phyloP scores from a whole-genome alignment of 2,329 filamentous ascomycete genomes.

The Penicillium frequentans region DNA sequence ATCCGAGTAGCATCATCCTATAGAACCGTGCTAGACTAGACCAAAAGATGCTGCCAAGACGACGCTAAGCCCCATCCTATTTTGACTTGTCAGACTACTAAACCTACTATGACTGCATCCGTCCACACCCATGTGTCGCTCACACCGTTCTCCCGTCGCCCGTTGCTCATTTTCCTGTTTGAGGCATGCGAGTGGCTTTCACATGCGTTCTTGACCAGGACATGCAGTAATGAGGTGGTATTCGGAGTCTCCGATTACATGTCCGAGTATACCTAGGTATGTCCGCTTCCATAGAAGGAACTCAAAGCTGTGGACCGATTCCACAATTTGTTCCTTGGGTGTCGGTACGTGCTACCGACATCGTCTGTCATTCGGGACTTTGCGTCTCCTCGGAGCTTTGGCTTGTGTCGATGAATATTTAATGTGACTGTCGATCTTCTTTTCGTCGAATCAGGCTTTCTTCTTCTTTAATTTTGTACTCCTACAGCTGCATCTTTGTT shows the following conservation, averaged over 20 bases:
- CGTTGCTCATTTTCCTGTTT: not conserved
- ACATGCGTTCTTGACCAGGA: not conserved
- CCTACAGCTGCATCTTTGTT: not conserved
- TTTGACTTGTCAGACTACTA: not conserved
- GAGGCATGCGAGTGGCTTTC: not conserved
- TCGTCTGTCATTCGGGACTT: not conserved
- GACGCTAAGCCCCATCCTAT: not conserved
- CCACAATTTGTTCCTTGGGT: not conserved
- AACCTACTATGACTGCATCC: not conserved
- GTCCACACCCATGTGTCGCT: not conserved
- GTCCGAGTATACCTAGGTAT: not conserved
- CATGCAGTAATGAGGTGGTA: not conserved
- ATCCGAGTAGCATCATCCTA: constrained; percentile 1
- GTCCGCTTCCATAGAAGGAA: not conserved
- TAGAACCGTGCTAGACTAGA: not conserved
- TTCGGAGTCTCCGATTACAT: not conserved
- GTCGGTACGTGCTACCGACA: not conserved
- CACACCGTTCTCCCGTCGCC: not conserved
- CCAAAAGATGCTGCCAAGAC: not conserved
- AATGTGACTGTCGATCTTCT: not conserved
- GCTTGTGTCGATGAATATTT: not conserved
- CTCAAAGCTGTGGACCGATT: not conserved
- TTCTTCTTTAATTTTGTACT: not conserved
- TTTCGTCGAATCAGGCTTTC: not conserved
- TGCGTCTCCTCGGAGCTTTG: not conserved